A percentile compares a stretch with the other conserved stretches of the same genome.
These are phyloP conservation scores for Colletotrichum gigasporum DNA, from an alignment of 2,329 filamentous ascomycete species.

Conservation along the genomic window DNA sequence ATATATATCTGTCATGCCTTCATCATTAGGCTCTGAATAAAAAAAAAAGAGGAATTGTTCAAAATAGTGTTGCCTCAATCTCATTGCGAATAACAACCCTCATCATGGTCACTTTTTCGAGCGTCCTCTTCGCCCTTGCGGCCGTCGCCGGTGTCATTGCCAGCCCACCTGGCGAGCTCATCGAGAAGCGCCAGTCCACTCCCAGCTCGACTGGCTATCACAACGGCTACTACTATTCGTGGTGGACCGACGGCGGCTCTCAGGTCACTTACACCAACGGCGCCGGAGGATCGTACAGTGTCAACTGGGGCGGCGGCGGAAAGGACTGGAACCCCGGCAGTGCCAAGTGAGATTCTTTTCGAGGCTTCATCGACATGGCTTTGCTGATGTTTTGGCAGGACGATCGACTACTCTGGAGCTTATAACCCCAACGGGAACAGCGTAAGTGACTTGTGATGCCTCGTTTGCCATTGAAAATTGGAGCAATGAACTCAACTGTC, in stretches of 20 bases:
- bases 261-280: conserved; percentile 54
- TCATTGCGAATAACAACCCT: background rate
- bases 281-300: conserved; percentile 51
- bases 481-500: too few relatives aligned
- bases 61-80: background rate
- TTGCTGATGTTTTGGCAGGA: background rate
- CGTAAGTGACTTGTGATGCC: background rate
- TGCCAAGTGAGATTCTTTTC: conserved; percentile 38
- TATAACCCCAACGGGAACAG: conserved; percentile 41
- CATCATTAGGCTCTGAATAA: too few relatives aligned
- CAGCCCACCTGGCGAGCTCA: background rate
- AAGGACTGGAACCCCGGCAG: conserved; percentile 67
- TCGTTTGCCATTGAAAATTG: too few relatives aligned
- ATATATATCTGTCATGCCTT: too few relatives aligned
- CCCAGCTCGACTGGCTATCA: conserved; percentile 39
- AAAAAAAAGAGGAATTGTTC: too few relatives aligned
- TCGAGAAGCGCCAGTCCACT: conserved; percentile 29
- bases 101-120: background rate
- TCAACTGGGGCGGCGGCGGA: conserved; percentile 56
- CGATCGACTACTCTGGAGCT: conserved; percentile 39
- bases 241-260: conserved; percentile 52
- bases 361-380: background rate
- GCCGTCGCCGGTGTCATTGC: background rate
- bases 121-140: background rate
- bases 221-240: conserved; percentile 55